Percentiles rank a stretch among this genome's conserved stretches.
Evolutionary conservation across 352 stramenopile genomes (phyloP).

Genomic region (Thalassiosira livingstoniorum): DNA sequence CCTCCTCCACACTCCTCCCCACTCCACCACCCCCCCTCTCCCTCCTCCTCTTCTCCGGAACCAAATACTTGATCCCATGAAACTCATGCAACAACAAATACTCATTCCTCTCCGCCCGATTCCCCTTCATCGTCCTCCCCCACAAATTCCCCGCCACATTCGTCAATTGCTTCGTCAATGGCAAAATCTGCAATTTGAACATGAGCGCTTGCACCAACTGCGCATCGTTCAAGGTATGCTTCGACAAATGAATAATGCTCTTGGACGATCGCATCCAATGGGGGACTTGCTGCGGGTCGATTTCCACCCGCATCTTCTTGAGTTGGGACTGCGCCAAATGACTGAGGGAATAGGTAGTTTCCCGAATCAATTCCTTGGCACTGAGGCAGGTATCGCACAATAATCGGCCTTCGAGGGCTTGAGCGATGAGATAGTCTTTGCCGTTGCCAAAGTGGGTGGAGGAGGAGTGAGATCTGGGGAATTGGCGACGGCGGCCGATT

Average conservation of each 20-base stretch:
- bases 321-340: conserved; percentile 94
- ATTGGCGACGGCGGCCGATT: conserved; percentile 86
- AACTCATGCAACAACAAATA: conserved; percentile 99
- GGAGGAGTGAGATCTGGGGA: conserved; percentile 68
- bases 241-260: conserved; percentile 93
- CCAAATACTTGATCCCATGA: conserved; percentile 95
- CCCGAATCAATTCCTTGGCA: conserved; percentile 97
- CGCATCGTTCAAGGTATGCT: conserved; percentile 95
- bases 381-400: conserved; percentile 98
- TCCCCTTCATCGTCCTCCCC: conserved; percentile 96
- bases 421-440: conserved; percentile 80
- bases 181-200: conserved; percentile 98
- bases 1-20: conserved; percentile 63
- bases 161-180: conserved; percentile 98
- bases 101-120: conserved; percentile 98
- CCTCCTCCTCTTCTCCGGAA: conserved; percentile 90
- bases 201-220: conserved; percentile 97
- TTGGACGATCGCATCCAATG: conserved; percentile 89
- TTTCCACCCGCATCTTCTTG: conserved; percentile 89
- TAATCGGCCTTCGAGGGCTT: conserved; percentile 92
- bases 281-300: conserved; percentile 96
- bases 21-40: conserved; percentile 62
- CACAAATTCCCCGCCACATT: conserved; percentile 99
- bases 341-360: conserved; percentile 97
- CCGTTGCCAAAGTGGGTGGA: conserved; percentile 71